Evolutionary conservation across 2,329 filamentous ascomycete genomes (phyloP).

Genomic region (Ophiostoma sp.): DNA sequence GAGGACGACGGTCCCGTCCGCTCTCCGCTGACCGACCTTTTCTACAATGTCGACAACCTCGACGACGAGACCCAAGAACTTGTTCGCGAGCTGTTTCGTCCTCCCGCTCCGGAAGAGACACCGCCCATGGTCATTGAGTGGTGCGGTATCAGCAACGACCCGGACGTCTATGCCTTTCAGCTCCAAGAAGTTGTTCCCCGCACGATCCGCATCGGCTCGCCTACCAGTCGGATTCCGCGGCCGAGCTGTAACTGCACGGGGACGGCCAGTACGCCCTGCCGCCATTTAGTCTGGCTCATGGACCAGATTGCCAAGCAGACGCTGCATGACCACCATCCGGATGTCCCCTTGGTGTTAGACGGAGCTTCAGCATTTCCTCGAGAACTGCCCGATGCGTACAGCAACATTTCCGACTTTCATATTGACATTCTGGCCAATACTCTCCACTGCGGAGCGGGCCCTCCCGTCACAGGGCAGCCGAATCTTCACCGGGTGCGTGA

Average conservation of each 20-base stretch:
- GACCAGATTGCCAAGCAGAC: conserved; percentile 54
- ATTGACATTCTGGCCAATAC: conserved; percentile 54
- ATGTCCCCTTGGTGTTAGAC: conserved; percentile 38
- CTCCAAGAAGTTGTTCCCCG: conserved; percentile 56
- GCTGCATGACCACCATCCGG: conserved; percentile 45
- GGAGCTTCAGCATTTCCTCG: conserved; percentile 38
- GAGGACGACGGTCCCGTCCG: conserved; percentile 36
- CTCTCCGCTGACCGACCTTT: conserved; percentile 39
- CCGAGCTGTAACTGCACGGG: conserved; percentile 50
- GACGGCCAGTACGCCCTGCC: conserved; percentile 43
- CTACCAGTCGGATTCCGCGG: conserved; percentile 41
- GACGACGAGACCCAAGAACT: conserved; percentile 32
- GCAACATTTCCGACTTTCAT: conserved; percentile 51
- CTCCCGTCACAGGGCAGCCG: conserved; percentile 33
- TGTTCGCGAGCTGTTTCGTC: conserved; percentile 47
- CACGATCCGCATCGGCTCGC: conserved; percentile 51
- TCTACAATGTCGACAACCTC: conserved; percentile 38
- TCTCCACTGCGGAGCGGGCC: conserved; percentile 51
- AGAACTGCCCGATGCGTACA: conserved; percentile 37
- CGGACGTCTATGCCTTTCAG: conserved; percentile 55
- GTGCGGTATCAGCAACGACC: conserved; percentile 43
- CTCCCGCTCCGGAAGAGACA: conserved; percentile 39
- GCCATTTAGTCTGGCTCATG: conserved; percentile 56
- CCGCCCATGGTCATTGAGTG: conserved; percentile 52
- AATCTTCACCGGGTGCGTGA: conserved; percentile 48